phyloP scores from a whole-genome alignment of 163 green algal species.

The Volvox carteri region DNA sequence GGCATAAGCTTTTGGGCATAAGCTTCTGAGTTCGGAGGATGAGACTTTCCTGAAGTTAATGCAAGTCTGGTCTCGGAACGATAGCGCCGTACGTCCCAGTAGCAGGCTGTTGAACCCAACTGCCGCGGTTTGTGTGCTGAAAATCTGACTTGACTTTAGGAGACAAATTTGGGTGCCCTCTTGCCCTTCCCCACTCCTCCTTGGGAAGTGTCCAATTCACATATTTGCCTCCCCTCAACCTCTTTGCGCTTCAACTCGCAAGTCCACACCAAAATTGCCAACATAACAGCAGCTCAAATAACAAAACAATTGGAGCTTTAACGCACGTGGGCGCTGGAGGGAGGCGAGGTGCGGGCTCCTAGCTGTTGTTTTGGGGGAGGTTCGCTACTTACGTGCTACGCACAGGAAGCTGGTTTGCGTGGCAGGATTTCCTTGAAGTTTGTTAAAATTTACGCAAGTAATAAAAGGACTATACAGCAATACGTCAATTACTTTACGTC shows the following conservation, averaged over 20 bases:
- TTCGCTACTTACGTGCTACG: constrained; percentile 11
- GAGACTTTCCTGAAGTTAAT: too few species aligned
- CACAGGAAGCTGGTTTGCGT: too few species aligned
- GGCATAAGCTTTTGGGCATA: too few species aligned
- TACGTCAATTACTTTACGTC: background rate
- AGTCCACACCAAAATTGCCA: background rate
- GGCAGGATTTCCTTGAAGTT: background rate
- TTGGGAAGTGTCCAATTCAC: background rate
- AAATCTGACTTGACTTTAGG: background rate
- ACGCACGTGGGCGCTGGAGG: background rate
- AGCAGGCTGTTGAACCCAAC: constrained; percentile 1
- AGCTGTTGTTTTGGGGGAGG: constrained; percentile 16
- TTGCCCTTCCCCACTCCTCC: background rate
- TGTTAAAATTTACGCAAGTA: too few species aligned
- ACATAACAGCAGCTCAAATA: background rate
- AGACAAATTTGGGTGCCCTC: background rate
- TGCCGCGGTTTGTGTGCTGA: background rate
- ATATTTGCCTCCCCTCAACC: background rate
- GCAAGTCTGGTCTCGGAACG: background rate
- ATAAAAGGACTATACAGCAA: too few species aligned
- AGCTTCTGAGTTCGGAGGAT: too few species aligned
- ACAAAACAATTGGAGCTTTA: background rate
- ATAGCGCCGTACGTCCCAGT: background rate
- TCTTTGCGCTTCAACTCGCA: background rate
- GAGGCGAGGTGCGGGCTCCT: background rate